Base-by-base conservation (phyloP, 352 stramenopile genomes). In the Phytophthora syringae region DNA sequence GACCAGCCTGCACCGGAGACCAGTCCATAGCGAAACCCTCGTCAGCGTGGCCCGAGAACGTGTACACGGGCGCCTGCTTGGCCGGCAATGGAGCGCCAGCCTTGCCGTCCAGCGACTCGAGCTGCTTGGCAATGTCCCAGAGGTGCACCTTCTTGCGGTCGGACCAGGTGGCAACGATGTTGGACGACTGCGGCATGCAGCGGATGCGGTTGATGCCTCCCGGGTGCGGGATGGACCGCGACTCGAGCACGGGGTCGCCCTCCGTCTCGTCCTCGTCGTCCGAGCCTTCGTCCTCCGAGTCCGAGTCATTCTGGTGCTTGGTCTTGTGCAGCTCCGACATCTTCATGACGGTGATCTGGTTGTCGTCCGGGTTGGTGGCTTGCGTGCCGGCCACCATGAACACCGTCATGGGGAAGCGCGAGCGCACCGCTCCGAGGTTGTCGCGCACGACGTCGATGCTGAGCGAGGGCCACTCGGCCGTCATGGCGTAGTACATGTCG, bases 21-120 rank as follows among this genome's bases (percentile, higher is more conserved):
- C 98, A 99, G 81, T 99, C 97, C 79, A 99, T 92, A 2, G 97
- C 98, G 70, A 98, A 99, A 49, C 98, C 98, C 70, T 99, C 98
- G 22, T 95, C 89, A 7, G 85, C 81, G 74, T 99, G 98, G 22
- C 97, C 97, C 18, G 83, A 89, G 71, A 99, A 99, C 22, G 92
- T 98, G 79, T 97, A 98, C 51, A 98, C 57, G 5, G 84, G 78
- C 55, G 75, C 60, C 57, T 86, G 74, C 60, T 93, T 92, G 16
- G 77, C 55, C 10, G 80, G 76, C 28, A 90, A 44, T 32, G 82
- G 77, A 52, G 74, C 82, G 3, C 66, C 51, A 1, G 76, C 74
- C 68, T 97, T 92, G 39, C 86, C 82, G 34, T 98, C 87, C 2
- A 98, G 74, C 28, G 86, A 91, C 62, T 91, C 80, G 22, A 98